These are phyloP conservation scores for Solioccasus polychromus DNA, from an alignment of 768 basidiomycete genomes.

Conservation along the genomic window DNA sequence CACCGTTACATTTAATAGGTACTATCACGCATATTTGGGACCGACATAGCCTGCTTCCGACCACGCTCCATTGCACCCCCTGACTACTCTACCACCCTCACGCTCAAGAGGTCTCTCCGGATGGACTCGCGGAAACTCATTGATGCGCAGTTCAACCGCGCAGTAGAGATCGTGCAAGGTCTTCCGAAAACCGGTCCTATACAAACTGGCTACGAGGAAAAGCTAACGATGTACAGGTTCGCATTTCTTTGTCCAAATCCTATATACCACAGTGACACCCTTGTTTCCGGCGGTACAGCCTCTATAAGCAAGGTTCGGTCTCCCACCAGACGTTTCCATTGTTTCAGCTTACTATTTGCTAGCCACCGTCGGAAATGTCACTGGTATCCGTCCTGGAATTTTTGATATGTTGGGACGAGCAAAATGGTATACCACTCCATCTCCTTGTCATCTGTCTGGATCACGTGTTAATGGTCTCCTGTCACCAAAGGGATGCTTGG, in stretches of 20 bases:
- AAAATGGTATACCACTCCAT: constrained; percentile 67
- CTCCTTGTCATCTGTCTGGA: constrained; percentile 3
- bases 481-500: constrained; percentile 80
- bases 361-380: constrained; percentile 92
- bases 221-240: constrained; percentile 88
- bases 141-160: constrained; percentile 86
- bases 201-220: constrained; percentile 94
- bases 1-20: constrained; percentile 5
- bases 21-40: constrained; percentile 15
- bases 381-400: constrained; percentile 73
- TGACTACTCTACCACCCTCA: background rate
- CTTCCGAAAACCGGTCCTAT: constrained; percentile 93
- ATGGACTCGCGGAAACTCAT: constrained; percentile 70
- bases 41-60: too few species aligned
- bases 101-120: background rate
- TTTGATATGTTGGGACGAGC: constrained; percentile 91
- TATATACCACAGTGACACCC: constrained; percentile 6
- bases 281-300: constrained; percentile 40
- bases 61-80: too few species aligned
- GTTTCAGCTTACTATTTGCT: constrained; percentile 8
- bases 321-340: background rate
- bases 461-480: constrained; percentile 21
- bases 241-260: constrained; percentile 15
- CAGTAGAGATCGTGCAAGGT: constrained; percentile 91
- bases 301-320: constrained; percentile 85